Evolutionary conservation across 2,329 filamentous ascomycete species (phyloP).

Genomic region (Nothopassalora personata): DNA sequence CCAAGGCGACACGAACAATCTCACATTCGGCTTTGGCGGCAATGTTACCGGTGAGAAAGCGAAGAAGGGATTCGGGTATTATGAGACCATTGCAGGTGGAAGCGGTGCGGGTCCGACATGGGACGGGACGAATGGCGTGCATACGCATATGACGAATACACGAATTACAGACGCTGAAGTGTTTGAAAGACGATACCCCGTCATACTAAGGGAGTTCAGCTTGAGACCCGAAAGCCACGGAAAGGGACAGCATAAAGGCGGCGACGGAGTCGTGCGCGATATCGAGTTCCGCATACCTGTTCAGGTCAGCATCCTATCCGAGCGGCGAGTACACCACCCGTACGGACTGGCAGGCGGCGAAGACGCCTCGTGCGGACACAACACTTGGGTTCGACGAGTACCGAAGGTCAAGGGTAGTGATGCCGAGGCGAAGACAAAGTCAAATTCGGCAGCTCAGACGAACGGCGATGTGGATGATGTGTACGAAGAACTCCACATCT

Average conservation of each 20-base stretch:
- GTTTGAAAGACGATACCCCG: conserved; percentile 71
- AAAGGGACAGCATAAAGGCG: conserved; percentile 61
- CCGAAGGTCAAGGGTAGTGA: conserved; percentile 31
- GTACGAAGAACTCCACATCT: conserved; percentile 54
- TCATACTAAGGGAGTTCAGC: conserved; percentile 65
- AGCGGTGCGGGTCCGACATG: conserved; percentile 67
- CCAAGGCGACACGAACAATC: conserved; percentile 78
- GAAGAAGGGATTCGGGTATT: conserved; percentile 79
- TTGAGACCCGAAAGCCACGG: conserved; percentile 61
- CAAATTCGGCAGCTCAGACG: not conserved
- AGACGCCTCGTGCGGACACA: conserved; percentile 72
- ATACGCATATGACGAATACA: conserved; percentile 83
- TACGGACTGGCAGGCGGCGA: conserved; percentile 81
- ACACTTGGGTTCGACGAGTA: conserved; percentile 79
- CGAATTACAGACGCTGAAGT: conserved; percentile 76
- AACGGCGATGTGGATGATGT: conserved; percentile 17
- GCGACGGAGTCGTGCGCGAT: conserved; percentile 70
- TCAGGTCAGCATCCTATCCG: conserved; percentile 72
- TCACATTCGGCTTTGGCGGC: conserved; percentile 77
- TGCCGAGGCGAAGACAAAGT: conserved; percentile 17
- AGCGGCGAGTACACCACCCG: conserved; percentile 68
- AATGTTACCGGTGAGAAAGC: conserved; percentile 53
- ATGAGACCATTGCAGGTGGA: conserved; percentile 78
- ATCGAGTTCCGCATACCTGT: conserved; percentile 76
- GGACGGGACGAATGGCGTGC: conserved; percentile 70